These are phyloP conservation scores for Mortierella sp. DNA, from an alignment of 371 early-diverging fungal species.

Conservation along the genomic window DNA sequence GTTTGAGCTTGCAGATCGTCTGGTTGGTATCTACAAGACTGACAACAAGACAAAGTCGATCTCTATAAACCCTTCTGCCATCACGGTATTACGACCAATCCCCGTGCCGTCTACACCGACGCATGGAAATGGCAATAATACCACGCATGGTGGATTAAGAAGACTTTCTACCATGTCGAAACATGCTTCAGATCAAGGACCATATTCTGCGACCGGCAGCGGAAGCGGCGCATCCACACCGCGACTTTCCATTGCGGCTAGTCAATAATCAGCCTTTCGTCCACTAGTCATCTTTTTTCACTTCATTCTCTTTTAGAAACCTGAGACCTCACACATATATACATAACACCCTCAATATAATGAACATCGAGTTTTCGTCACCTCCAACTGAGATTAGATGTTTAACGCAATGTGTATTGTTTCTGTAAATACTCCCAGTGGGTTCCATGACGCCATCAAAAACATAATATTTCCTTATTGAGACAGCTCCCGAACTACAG, in stretches of 20 bases:
- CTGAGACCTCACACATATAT: neutral
- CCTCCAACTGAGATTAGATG: neutral
- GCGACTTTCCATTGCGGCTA: conserved; percentile 14
- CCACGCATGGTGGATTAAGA: conserved; percentile 11
- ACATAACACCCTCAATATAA: neutral
- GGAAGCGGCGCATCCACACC: conserved; percentile 10
- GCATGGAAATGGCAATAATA: conserved; percentile 3
- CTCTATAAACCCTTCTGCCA: conserved; percentile 54
- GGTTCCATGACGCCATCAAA: conserved; percentile 2
- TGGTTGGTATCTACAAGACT: conserved; percentile 99
- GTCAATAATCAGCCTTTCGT: neutral
- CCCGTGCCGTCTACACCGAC: conserved; percentile 1
- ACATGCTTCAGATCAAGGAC: conserved; percentile 22
- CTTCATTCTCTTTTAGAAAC: neutral
- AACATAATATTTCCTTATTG: neutral
- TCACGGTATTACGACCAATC: conserved; percentile 32
- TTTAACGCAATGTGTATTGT: no score
- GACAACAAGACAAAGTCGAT: conserved; percentile 70
- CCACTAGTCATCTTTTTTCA: neutral
- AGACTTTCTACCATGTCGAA: conserved; percentile 32
- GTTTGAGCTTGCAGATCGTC: conserved; percentile 99
- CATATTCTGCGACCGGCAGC: neutral
- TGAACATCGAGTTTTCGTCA: neutral
- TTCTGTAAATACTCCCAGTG: neutral
- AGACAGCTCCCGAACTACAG: neutral